Conservation (phyloP, 2,329 filamentous ascomycete genomes). For the Cytospora mali region DNA sequence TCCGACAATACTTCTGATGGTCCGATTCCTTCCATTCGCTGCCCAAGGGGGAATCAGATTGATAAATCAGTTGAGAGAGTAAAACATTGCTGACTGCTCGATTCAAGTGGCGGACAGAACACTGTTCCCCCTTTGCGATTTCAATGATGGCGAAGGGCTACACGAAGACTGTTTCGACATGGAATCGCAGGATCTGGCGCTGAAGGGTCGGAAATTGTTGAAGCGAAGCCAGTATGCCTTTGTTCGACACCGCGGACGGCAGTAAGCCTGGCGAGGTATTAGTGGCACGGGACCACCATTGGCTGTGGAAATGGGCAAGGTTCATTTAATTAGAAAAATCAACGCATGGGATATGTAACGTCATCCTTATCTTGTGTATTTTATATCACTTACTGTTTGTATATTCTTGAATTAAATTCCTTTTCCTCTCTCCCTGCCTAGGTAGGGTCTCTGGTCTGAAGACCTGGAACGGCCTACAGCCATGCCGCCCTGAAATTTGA, state of each 20-base stretch:
- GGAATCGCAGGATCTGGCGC: background rate
- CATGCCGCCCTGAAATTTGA: slow-evolving; percentile 13
- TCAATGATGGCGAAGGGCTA: background rate
- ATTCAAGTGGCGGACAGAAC: background rate
- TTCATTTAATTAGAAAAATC: background rate
- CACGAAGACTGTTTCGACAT: background rate
- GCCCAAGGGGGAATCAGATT: too few relatives aligned
- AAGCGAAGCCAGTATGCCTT: background rate
- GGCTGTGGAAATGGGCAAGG: too few relatives aligned
- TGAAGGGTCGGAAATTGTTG: background rate
- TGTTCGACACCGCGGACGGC: background rate
- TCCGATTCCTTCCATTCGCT: too few relatives aligned
- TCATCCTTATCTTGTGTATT: too few relatives aligned
- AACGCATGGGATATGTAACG: too few relatives aligned
- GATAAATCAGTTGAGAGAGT: background rate
- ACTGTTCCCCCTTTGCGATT: background rate
- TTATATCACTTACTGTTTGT: too few relatives aligned
- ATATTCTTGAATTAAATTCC: too few relatives aligned
- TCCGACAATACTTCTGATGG: too few relatives aligned
- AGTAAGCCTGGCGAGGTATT: background rate
- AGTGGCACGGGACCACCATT: background rate
- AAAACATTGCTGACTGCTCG: background rate
- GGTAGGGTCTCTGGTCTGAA: too few relatives aligned
- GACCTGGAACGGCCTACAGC: background rate
- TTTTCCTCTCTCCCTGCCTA: too few relatives aligned